These are phyloP conservation scores for Skeletonema costatum DNA, from an alignment of 108 stramenopile genomes.

Conservation along the genomic window DNA sequence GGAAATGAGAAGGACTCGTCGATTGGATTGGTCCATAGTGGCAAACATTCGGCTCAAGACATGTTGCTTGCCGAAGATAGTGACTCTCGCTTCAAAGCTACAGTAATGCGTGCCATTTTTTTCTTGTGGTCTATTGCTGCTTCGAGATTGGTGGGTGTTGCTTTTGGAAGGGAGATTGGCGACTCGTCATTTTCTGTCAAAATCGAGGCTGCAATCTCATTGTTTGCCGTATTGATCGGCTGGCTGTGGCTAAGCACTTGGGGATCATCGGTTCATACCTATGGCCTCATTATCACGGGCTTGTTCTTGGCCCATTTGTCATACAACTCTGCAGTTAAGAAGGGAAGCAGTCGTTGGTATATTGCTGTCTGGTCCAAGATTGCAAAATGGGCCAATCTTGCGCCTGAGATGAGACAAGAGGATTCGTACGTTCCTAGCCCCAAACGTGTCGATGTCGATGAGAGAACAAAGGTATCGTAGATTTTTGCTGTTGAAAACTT, in stretches of 20 bases:
- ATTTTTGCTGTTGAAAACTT: not conserved
- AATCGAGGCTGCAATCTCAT: conserved; percentile 1
- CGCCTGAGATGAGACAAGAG: conserved; percentile 46
- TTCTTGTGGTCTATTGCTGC: conserved; percentile 17
- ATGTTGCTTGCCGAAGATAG: conserved; percentile 41
- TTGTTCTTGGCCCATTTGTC: conserved; percentile 3
- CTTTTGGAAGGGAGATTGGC: conserved; percentile 31
- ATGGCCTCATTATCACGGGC: conserved; percentile 2
- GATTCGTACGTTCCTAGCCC: conserved; percentile 28
- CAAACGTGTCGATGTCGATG: not conserved
- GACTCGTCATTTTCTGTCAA: conserved; percentile 9
- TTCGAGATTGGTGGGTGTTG: conserved; percentile 31
- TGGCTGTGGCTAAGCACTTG: conserved; percentile 17
- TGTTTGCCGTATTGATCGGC: conserved; percentile 19
- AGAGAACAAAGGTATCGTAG: not conserved
- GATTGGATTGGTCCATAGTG: conserved; percentile 34
- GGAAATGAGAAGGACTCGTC: not conserved
- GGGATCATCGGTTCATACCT: conserved; percentile 17
- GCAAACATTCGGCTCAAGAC: conserved; percentile 22
- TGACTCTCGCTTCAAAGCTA: conserved; percentile 20
- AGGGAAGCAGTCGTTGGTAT: conserved; percentile 28
- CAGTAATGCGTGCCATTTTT: conserved; percentile 9
- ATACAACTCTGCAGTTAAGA: conserved; percentile 4
- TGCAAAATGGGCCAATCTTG: conserved; percentile 34
- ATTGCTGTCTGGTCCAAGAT: conserved; percentile 41